Base-by-base conservation (phyloP, 768 basidiomycete species). In the Russula vinacea region DNA sequence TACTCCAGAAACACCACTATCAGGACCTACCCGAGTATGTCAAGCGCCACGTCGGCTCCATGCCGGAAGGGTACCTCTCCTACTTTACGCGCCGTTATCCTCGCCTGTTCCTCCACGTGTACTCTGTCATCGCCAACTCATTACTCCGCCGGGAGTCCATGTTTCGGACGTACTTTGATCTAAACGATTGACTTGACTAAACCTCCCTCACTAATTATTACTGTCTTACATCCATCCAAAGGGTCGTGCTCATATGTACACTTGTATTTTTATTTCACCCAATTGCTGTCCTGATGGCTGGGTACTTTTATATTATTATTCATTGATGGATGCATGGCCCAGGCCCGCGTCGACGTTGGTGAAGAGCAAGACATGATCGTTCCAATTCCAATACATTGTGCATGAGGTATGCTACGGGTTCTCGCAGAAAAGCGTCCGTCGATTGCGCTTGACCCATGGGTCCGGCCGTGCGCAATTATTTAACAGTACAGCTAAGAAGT, bases 41-140 rank as follows among this genome's bases (percentile, higher is more conserved):
- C 58, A 94, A 92, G 72, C 84, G 89, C 47, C 86, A 90, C 75
- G 80, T 98, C 11, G 95, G 96, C 5, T 80, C 89, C 14, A 88
- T 98, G 81, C 97, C 97, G 0, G 88, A 89, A 66, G 96, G 96
- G 13, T 98, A 91, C 79, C 76, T 99, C 58, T 78, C 81, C 1
- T 99, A 98, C 75, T 99, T 98, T 73, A 98, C 96, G 3, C 81
- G 85, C 35, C 86, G 94, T n/a, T 98, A 89, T 77, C 97, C 97
- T 16, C 79, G 77, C 17, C 81, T 98, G 10, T 93, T 99, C 81
- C 78, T 98, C 55, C 94, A 98, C 73, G 94, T 98, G 24, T 89
- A 96, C 70, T 74, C 79, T n/a, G 92, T 94, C 70, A 81, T 99
- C 68, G 80, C 82, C 10, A 78, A 81, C 35, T 89, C 88, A 14